Base-by-base conservation (phyloP, 2,329 filamentous ascomycete genomes). In the Monilinia laxa region DNA sequence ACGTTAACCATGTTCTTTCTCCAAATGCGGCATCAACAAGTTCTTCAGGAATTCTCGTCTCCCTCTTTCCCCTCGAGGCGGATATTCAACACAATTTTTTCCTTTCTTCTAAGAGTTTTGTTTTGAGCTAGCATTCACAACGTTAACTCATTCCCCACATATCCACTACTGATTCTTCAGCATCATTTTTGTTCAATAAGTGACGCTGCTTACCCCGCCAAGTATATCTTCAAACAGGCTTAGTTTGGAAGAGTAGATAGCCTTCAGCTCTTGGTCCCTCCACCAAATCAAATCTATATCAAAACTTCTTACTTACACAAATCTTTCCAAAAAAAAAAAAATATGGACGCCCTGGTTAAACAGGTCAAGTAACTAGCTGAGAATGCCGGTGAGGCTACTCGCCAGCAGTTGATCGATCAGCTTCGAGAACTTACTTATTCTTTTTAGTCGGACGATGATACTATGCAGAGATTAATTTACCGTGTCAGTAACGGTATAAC, bases 391-490 rank as follows among this genome's bases (percentile, higher is more conserved):
- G 56, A 58, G 4, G 18, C 35, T n/a, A 31, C 12, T 12, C 35
- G 35, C 38, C 12, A 58, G 12, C 38, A 58, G 14, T 23, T 58
- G 14, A 40, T 62, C 47, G 23, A 53, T 6, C 28, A 52, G 10
- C 59, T 62, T 54, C 47, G 31, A 1, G 47, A 62, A 20, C 28
- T 62, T 23, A 20, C 12, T 6, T 42, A 53, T 42, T 52, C 20
- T 6, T n/a, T 53, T 20, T 31, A 62, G 49, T 25, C 49, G 12
- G 18, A 12, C 14, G 35, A 62, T 16, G 49, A 42, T n/a, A 62
- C n/a, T 9, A 60, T 60, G 25, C 42, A 60, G 18, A 45, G 42
- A 60, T 25, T 60, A 23, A 35, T 35, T 12, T 60, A 35, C 25
- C 42, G 57, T 35, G 57, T 49, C 35, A 31, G 57, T 55, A 55